Evolutionary conservation across 345 rosid species (phyloP).

Genomic region (Linum usitatissimum): DNA sequence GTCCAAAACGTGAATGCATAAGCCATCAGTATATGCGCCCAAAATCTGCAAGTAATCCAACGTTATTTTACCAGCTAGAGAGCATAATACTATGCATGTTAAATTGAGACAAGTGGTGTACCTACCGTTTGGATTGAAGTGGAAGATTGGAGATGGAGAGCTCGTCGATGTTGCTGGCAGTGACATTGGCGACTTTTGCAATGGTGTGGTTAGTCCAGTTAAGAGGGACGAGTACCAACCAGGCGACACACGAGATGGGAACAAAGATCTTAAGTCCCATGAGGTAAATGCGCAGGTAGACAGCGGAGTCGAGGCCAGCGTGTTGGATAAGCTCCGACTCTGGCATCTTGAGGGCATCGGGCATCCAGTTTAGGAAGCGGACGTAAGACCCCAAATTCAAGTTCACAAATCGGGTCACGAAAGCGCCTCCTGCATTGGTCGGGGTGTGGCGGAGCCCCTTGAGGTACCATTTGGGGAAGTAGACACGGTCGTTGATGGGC

Average conservation of each 20-base stretch:
- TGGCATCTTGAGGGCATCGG: conserved; percentile 83
- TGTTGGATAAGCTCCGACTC: conserved; percentile 93
- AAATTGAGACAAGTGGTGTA: background rate
- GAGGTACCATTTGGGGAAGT: conserved; percentile 95
- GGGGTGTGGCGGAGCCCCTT: conserved; percentile 73
- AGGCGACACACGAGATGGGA: conserved; percentile 65
- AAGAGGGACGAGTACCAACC: conserved; percentile 74
- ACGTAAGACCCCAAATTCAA: conserved; percentile 58
- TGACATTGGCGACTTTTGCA: conserved; percentile 36
- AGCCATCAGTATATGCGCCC: conserved; percentile 73
- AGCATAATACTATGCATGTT: background rate
- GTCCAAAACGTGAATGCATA: conserved; percentile 89
- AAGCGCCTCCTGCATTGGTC: conserved; percentile 34
- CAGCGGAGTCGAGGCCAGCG: conserved; percentile 95
- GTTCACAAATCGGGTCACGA: conserved; percentile 51
- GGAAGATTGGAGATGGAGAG: conserved; percentile 84
- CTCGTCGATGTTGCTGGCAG: conserved; percentile 76
- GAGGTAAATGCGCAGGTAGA: conserved; percentile 81
- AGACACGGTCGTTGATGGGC: conserved; percentile 90
- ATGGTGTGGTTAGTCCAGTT: conserved; percentile 51
- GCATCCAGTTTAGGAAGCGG: conserved; percentile 86
- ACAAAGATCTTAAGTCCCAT: conserved; percentile 85
- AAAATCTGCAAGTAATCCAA: conserved; percentile 38
- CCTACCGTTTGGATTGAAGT: conserved; percentile 47
- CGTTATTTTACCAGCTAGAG: background rate